Percentiles rank a stretch among this genome's conserved stretches.
These are phyloP conservation scores for Scutellaria baicalensis DNA, from an alignment of 257 asterid species.

Conservation along the genomic window DNA sequence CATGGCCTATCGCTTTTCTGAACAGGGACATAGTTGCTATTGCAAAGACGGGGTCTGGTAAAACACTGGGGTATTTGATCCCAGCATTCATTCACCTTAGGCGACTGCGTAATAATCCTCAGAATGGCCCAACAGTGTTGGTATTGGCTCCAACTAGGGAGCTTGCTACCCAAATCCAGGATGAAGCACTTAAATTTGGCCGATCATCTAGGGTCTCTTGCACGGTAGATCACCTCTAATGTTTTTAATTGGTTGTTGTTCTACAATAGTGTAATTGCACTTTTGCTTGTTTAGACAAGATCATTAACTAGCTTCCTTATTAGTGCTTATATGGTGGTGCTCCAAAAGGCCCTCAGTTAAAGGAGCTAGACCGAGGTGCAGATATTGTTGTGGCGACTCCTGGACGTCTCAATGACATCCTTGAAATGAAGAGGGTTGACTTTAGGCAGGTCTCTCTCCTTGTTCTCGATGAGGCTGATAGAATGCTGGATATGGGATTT, in stretches of 20 bases:
- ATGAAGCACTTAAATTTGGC: slow-evolving; percentile 93
- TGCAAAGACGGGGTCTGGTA: slow-evolving; percentile 98
- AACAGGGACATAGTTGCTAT: slow-evolving; percentile 85
- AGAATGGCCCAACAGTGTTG: slow-evolving; percentile 78
- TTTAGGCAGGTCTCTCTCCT: slow-evolving; percentile 89
- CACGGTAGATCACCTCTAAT: slow-evolving; percentile 51
- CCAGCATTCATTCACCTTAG: slow-evolving; percentile 88
- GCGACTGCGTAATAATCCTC: slow-evolving; percentile 66
- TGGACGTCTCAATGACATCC: slow-evolving; percentile 96
- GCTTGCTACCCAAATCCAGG: slow-evolving; percentile 98
- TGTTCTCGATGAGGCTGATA: slow-evolving; percentile 98
- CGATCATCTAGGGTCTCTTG: slow-evolving; percentile 86
- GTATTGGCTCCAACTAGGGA: slow-evolving; percentile 98
- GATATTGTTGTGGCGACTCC: slow-evolving; percentile 98
- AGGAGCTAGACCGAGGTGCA: slow-evolving; percentile 86
- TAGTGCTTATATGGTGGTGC: slow-evolving; percentile 99
- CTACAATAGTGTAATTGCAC: background rate
- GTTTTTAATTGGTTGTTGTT: background rate
- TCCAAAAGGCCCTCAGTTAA: slow-evolving; percentile 80
- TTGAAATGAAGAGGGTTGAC: slow-evolving; percentile 89
- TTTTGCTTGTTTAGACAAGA: background rate
- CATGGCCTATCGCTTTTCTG: slow-evolving; percentile 93
- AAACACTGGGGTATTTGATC: slow-evolving; percentile 86
- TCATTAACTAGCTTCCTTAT: slow-evolving; percentile 13
- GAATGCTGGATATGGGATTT: slow-evolving; percentile 99